These are phyloP conservation scores for Suillus paluster DNA, from an alignment of 768 basidiomycete genomes.

Conservation along the genomic window DNA sequence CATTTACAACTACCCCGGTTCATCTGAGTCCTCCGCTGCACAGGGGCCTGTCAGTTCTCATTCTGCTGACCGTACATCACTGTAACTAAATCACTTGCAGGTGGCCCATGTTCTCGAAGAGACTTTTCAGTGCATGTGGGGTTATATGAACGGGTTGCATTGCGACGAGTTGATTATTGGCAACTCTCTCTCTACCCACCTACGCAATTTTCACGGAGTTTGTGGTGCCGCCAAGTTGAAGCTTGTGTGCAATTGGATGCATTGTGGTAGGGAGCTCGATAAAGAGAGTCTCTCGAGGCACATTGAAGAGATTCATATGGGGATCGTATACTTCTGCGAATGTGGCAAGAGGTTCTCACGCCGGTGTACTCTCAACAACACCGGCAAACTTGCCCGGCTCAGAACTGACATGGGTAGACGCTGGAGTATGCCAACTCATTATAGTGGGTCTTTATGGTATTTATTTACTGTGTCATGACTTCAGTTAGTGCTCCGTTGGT, in stretches of 20 bases:
- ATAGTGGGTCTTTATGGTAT: too few relatives aligned
- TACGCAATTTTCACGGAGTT: not conserved
- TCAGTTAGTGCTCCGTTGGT: not conserved
- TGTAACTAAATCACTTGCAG: not conserved
- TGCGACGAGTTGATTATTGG: too few relatives aligned
- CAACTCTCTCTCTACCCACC: not conserved
- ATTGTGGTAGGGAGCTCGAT: not conserved
- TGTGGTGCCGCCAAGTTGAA: not conserved
- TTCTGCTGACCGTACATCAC: not conserved
- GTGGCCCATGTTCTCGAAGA: not conserved
- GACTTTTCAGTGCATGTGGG: not conserved
- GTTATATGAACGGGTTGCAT: rapidly evolving
- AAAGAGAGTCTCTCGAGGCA: conserved; percentile 16
- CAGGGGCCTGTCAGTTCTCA: too few relatives aligned
- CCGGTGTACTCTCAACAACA: conserved; percentile 24
- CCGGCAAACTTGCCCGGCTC: conserved; percentile 11
- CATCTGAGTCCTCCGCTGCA: too few relatives aligned
- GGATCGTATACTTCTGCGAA: conserved; percentile 22
- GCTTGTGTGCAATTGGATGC: not conserved
- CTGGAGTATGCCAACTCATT: not conserved
- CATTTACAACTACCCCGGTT: too few relatives aligned
- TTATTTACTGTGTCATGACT: not conserved
- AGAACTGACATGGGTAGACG: not conserved
- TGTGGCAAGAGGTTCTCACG: conserved; percentile 23
- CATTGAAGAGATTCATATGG: conserved; percentile 29